These are phyloP conservation scores for Leccinum boreale DNA, from an alignment of 768 basidiomycete genomes.

Conservation along the genomic window DNA sequence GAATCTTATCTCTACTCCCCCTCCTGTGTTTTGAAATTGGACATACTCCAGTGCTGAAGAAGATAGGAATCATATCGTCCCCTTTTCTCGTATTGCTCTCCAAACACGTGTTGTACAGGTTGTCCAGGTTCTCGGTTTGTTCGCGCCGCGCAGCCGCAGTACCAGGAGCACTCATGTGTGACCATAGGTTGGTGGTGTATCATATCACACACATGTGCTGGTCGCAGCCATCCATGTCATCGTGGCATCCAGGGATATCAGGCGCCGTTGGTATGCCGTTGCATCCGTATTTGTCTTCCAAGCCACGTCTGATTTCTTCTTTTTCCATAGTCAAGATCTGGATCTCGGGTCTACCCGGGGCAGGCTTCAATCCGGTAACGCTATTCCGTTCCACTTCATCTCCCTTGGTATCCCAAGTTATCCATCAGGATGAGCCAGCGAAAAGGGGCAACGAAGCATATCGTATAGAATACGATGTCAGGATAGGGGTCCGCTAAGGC, in stretches of 20 bases:
- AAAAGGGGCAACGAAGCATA: slow-evolving; percentile 3
- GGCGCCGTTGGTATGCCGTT: background rate
- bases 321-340: slow-evolving; percentile 1
- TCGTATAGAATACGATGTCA: background rate
- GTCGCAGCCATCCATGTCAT: background rate
- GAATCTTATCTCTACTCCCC: slow-evolving; percentile 21
- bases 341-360: slow-evolving; percentile 17
- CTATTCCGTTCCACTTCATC: background rate
- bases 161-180: background rate
- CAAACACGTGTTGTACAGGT: slow-evolving; percentile 22
- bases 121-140: slow-evolving; percentile 16
- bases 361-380: background rate
- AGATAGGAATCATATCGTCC: slow-evolving; percentile 13
- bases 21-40: slow-evolving; percentile 14
- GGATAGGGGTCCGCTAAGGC: background rate
- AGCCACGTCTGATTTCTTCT: background rate
- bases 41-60: slow-evolving; percentile 9
- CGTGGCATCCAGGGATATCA: background rate
- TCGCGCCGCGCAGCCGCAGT: slow-evolving; percentile 10
- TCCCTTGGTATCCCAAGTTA: background rate
- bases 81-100: slow-evolving; percentile 2
- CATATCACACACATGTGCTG: slow-evolving; percentile 11
- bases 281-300: background rate
- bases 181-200: background rate
- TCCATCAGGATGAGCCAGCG: slow-evolving; percentile 9